Percentiles rank a stretch among this genome's conserved stretches.
These are phyloP conservation scores for Pleurozium schreberi DNA, from an alignment of 225 moss, liverwort and hornwort species.

Conservation along the genomic window DNA sequence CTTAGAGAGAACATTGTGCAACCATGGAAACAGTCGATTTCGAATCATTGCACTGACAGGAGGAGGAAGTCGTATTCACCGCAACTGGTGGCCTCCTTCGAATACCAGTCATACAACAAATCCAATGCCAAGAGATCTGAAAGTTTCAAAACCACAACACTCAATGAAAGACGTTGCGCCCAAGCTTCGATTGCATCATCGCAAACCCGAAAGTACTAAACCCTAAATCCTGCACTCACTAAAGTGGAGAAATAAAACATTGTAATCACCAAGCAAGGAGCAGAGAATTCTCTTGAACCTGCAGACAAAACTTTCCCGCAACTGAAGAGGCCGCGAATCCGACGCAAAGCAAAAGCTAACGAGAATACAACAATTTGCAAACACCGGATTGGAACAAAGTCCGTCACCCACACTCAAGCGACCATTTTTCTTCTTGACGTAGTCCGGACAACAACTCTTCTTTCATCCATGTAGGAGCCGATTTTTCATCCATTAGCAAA, in stretches of 20 bases:
- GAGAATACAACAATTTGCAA: not conserved
- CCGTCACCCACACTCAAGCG: not conserved
- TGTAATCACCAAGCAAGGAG: not conserved
- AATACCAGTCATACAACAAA: constrained; percentile 67
- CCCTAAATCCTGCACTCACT: not conserved
- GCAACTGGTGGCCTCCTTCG: constrained; percentile 68
- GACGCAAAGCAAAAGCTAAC: not conserved
- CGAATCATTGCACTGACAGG: constrained; percentile 33
- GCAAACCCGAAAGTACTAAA: not conserved
- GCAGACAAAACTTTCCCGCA: not conserved
- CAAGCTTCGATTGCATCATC: not conserved
- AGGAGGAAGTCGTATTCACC: constrained; percentile 72
- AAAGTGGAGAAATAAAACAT: not conserved
- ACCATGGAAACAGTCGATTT: not conserved
- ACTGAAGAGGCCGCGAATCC: not conserved
- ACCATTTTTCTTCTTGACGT: not conserved
- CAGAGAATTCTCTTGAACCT: not conserved
- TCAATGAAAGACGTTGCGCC: not conserved
- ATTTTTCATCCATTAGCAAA: not conserved
- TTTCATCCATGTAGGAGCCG: not conserved
- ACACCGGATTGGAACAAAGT: not conserved
- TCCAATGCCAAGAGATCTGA: constrained; percentile 77
- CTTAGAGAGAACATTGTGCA: not conserved
- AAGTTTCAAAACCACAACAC: not conserved
- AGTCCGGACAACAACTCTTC: no score